Evolutionary conservation across 139 green algal genomes (phyloP).

Genomic region (Raphidocelis subcapitata): DNA sequence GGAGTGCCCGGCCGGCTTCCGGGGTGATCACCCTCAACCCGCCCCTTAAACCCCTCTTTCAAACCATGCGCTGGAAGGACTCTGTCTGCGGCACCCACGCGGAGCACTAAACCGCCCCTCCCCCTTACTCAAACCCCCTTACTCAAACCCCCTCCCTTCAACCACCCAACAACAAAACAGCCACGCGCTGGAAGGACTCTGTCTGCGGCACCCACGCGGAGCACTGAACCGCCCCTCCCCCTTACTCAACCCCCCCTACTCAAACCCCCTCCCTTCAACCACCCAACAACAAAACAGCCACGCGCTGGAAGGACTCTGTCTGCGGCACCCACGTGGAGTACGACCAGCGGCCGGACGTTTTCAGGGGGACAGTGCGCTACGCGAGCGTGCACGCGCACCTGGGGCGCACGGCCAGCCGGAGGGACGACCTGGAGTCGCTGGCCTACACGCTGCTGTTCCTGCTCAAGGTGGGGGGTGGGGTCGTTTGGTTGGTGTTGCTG

Average conservation of each 20-base stretch:
- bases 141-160: too few relatives aligned
- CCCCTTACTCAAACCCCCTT: too few relatives aligned
- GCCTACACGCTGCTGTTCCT: slow-evolving; percentile 99
- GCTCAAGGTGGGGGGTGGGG: too few relatives aligned
- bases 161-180: slow-evolving; percentile 39
- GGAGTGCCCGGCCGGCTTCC: too few relatives aligned
- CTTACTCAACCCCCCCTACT: too few relatives aligned
- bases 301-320: slow-evolving; percentile 84
- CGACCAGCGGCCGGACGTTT: slow-evolving; percentile 98
- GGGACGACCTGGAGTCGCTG: slow-evolving; percentile 97
- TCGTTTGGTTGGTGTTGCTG: too few relatives aligned
- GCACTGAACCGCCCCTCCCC: too few relatives aligned
- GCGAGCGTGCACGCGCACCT: slow-evolving; percentile 97
- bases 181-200: slow-evolving; percentile 95
- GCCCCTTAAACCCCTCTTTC: too few relatives aligned
- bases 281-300: slow-evolving; percentile 69
- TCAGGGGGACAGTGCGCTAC: slow-evolving; percentile 97
- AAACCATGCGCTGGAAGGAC: slow-evolving; percentile 95
- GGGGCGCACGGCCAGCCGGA: slow-evolving; percentile 87
- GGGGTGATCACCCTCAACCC: too few relatives aligned
- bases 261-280: not conserved
- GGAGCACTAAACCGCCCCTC: too few relatives aligned
- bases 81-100: too few relatives aligned
- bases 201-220: too few relatives aligned
- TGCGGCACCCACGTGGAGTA: slow-evolving; percentile 97